Percentiles rank a stretch among this genome's conserved stretches.
phyloP scores from a whole-genome alignment of 2,329 filamentous ascomycete genomes.

The Chaetoscypha palmicola region DNA sequence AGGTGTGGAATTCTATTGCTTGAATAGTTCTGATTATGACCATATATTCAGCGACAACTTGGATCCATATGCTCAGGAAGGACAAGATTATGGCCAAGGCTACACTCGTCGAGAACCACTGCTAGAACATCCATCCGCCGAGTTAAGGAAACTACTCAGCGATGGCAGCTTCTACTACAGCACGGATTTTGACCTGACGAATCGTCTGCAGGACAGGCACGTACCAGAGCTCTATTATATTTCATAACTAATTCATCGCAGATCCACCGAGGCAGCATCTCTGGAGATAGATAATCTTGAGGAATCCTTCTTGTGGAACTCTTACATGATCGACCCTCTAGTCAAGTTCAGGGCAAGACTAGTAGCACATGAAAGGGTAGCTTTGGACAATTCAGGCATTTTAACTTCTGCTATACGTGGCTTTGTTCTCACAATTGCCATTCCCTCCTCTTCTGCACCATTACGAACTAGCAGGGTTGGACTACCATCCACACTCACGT shows the following conservation, averaged over 20 bases:
- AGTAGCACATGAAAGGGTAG: conserved; percentile 64
- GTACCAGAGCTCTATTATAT: conserved; percentile 12
- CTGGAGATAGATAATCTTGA: conserved; percentile 93
- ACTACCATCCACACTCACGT: conserved; percentile 73
- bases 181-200: conserved; percentile 94
- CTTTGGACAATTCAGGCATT: conserved; percentile 79
- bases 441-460: conserved; percentile 70
- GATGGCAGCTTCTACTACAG: conserved; percentile 98
- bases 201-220: conserved; percentile 81
- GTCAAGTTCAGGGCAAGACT: conserved; percentile 82
- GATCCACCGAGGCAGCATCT: conserved; percentile 65
- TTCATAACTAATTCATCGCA: conserved; percentile 32
- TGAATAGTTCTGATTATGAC: conserved; percentile 83
- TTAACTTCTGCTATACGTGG: conserved; percentile 91
- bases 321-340: conserved; percentile 92
- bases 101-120: conserved; percentile 61
- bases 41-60: conserved; percentile 53
- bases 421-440: conserved; percentile 79
- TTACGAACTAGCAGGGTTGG: conserved; percentile 59
- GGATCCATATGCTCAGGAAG: conserved; percentile 27
- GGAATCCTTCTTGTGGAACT: conserved; percentile 93
- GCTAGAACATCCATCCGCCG: conserved; percentile 81
- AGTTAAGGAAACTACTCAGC: conserved; percentile 83
- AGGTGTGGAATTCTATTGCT: conserved; percentile 84
- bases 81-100: conserved; percentile 39